Evolutionary conservation across 345 rosid genomes (phyloP), one percentile per base, ranked within the genome.

Genomic region (Lepidium sativum): DNA sequence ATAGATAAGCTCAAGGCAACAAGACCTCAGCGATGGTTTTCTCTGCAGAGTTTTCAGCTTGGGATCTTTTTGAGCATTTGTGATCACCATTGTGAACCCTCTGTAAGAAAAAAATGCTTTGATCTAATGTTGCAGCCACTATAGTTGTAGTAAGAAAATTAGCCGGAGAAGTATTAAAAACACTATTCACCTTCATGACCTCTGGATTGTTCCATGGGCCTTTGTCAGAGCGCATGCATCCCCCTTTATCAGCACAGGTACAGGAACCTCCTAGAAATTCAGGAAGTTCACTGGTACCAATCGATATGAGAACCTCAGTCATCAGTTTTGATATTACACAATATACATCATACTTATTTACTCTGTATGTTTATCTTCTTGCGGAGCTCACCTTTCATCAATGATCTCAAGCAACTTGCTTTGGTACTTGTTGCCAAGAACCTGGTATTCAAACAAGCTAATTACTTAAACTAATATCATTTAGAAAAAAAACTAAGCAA

Each of bases 351-450:
- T 53, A 25, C 5, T 5, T 13, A 4, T 10, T n/a, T 4, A 9
- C 8, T 43, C n/a, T 45, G 20, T 44, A 20, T 38, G 69, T 45
- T 18, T 29, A 41, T 38, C 38, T 41, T 40, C 32, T 41, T n/a
- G 15, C 3, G 1, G 10, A 59, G 15, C 61, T 70, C 27, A 70
- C 99, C 84, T 81, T 11, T 88, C 87, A 74, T 90, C 96, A 54
- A 94, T 86, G 34, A 88, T 82, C 80, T 90, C 97, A 65, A 94
- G 95, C 83, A 90, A 78, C 79, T 88, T 90, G 95, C 86, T 83
- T 75, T 94, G 92, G 71, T 84, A 86, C 80, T 94, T 94, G 65
- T 81, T 94, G 65, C 96, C 90, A 53, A 94, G 99, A 69, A 90
- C 99, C 99, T 94, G 81, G 20, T 59, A 52, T 34, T 17, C 9